Conservation (phyloP, 805 yeast genomes). For the Ogataea minuta region DNA sequence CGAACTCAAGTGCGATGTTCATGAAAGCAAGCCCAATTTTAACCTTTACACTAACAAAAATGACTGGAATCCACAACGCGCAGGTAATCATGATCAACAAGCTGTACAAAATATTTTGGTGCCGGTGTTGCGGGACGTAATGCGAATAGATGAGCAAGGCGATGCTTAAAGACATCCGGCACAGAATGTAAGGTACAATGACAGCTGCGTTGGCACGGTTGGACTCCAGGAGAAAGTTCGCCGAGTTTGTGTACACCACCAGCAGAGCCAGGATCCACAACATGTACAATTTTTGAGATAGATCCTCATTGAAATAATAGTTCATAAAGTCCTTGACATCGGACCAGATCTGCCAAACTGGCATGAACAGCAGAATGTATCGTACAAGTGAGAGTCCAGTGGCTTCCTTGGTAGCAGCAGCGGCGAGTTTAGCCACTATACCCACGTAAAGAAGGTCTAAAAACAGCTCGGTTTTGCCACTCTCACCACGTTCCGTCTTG, state of each 20-base stretch:
- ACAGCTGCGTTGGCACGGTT: conserved; percentile 41
- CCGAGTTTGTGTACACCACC: conserved; percentile 51
- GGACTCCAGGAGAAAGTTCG: conserved; percentile 34
- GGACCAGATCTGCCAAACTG: conserved; percentile 65
- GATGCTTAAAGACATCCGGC: conserved; percentile 40
- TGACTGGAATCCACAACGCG: conserved; percentile 50
- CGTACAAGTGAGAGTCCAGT: conserved; percentile 45
- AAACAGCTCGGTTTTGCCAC: conserved; percentile 55
- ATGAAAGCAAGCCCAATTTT: conserved; percentile 46
- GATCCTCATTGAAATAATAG: conserved; percentile 60
- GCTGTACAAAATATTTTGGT: conserved; percentile 46
- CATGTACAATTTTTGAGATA: conserved; percentile 50
- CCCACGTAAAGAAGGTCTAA: conserved; percentile 65
- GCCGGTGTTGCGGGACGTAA: conserved; percentile 48
- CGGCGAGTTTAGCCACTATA: conserved; percentile 57
- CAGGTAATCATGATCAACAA: conserved; percentile 34
- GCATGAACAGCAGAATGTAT: conserved; percentile 51
- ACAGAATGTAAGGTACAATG: conserved; percentile 47
- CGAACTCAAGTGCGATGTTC: conserved; percentile 42
- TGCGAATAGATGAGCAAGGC: conserved; percentile 40
- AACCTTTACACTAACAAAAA: conserved; percentile 45
- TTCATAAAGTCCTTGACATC: conserved; percentile 63
- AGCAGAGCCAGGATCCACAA: conserved; percentile 52
- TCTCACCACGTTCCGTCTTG: conserved; percentile 47
- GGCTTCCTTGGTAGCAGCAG: conserved; percentile 49